Conservation (phyloP, 768 basidiomycete species). For the Trametes maxima region DNA sequence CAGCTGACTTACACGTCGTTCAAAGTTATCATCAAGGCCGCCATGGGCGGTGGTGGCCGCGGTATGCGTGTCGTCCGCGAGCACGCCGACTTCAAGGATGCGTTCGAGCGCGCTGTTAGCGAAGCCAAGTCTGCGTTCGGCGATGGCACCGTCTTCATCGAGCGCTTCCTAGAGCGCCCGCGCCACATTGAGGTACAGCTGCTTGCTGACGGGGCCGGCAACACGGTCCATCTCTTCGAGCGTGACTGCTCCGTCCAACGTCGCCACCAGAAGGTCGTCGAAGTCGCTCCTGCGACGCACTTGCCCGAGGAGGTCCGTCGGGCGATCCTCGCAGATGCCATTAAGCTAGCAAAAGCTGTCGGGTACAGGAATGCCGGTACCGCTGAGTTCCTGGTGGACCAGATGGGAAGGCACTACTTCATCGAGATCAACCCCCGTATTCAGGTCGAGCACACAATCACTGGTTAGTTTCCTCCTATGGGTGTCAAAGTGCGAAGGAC, state of each 20-base stretch:
- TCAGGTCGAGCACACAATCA: slow-evolving; percentile 99
- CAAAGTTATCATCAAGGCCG: slow-evolving; percentile 97
- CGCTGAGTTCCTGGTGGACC: slow-evolving; percentile 97
- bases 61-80: slow-evolving; percentile 99
- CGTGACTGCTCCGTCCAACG: slow-evolving; percentile 99
- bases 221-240: slow-evolving; percentile 97
- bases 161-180: slow-evolving; percentile 94
- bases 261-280: slow-evolving; percentile 98
- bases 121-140: slow-evolving; percentile 98
- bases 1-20: background rate
- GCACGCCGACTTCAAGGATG: slow-evolving; percentile 84
- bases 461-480: slow-evolving; percentile 53
- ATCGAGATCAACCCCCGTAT: slow-evolving; percentile 99
- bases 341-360: slow-evolving; percentile 92
- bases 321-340: slow-evolving; percentile 86
- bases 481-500: background rate
- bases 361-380: slow-evolving; percentile 97
- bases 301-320: slow-evolving; percentile 89
- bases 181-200: slow-evolving; percentile 98
- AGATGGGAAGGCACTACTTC: slow-evolving; percentile 96
- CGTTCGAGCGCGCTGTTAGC: slow-evolving; percentile 89
- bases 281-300: slow-evolving; percentile 96
- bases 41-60: slow-evolving; percentile 98
- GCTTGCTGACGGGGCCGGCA: slow-evolving; percentile 88
- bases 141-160: slow-evolving; percentile 98